phyloP scores from a whole-genome alignment of 495 filamentous ascomycete genomes.

The Lasiosphaeria hispida region DNA sequence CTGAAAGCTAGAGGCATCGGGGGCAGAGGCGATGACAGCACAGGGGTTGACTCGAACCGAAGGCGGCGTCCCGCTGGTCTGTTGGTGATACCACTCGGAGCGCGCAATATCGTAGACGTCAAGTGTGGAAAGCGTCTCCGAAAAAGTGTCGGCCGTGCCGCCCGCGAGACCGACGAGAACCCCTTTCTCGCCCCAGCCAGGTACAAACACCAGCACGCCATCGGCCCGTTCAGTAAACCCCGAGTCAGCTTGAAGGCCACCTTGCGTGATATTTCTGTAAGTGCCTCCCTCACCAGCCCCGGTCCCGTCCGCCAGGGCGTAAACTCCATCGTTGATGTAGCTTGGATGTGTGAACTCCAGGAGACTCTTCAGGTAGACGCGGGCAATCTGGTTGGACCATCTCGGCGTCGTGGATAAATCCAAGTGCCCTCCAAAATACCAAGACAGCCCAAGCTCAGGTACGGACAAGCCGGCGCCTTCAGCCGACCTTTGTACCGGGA shows the following conservation, averaged over 20 bases:
- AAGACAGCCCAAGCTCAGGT: constrained; percentile 63
- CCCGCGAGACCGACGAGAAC: constrained; percentile 70
- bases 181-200: constrained; percentile 66
- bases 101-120: constrained; percentile 74
- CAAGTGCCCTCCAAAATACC: constrained; percentile 74
- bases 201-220: constrained; percentile 66
- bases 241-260: constrained; percentile 59
- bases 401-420: constrained; percentile 65
- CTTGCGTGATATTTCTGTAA: constrained; percentile 70
- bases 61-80: constrained; percentile 61
- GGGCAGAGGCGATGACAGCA: constrained; percentile 65
- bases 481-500: constrained; percentile 59
- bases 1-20: constrained; percentile 69
- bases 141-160: constrained; percentile 59
- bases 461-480: constrained; percentile 71
- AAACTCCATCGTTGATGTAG: constrained; percentile 56
- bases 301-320: constrained; percentile 43
- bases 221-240: constrained; percentile 71
- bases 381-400: constrained; percentile 59
- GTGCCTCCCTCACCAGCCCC: constrained; percentile 54
- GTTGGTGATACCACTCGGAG: constrained; percentile 76
- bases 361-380: constrained; percentile 68
- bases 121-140: constrained; percentile 66
- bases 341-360: constrained; percentile 73
- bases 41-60: constrained; percentile 71